phyloP scores from a whole-genome alignment of 2,329 filamentous ascomycete species.

The Claviceps lovelessii region DNA sequence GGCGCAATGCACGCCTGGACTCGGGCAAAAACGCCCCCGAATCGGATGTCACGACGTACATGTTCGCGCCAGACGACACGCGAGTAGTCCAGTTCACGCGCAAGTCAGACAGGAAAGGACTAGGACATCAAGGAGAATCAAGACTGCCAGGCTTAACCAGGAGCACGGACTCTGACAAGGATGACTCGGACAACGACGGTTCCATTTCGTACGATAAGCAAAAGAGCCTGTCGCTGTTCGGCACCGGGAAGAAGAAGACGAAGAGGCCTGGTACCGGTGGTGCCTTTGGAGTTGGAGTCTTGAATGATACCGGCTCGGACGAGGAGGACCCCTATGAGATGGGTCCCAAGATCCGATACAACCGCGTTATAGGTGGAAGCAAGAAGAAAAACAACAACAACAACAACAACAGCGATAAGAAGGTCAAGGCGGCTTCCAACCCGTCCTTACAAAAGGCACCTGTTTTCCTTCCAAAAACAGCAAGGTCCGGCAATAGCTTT shows the following conservation, averaged over 20 bases:
- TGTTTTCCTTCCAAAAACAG: constrained; percentile 54
- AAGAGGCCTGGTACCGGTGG: constrained; percentile 37
- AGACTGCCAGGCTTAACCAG: constrained; percentile 29
- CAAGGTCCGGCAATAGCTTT: constrained; percentile 15
- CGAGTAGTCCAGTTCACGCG: constrained; percentile 49
- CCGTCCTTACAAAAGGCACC: constrained; percentile 52
- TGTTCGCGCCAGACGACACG: constrained; percentile 77
- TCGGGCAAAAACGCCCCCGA: constrained; percentile 24
- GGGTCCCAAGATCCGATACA: constrained; percentile 81
- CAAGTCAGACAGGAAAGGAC: constrained; percentile 55
- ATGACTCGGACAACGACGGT: constrained; percentile 28
- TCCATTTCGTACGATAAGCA: not conserved
- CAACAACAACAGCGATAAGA: constrained; percentile 59
- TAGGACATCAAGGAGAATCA: constrained; percentile 50
- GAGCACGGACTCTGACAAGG: constrained; percentile 26
- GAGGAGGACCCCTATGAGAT: constrained; percentile 91
- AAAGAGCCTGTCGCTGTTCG: constrained; percentile 8
- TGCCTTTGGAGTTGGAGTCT: constrained; percentile 72
- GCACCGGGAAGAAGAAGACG: constrained; percentile 34
- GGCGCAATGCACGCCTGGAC: constrained; percentile 55
- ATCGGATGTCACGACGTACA: constrained; percentile 38
- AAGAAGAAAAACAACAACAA: constrained; percentile 45
- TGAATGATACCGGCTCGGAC: constrained; percentile 89
- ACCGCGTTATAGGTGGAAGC: constrained; percentile 63
- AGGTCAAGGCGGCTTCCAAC: constrained; percentile 38